A percentile compares a stretch with the other conserved stretches of the same genome.
Conservation (phyloP, 192 early-diverging fungal genomes). For the Helicostylum pulchrum region DNA sequence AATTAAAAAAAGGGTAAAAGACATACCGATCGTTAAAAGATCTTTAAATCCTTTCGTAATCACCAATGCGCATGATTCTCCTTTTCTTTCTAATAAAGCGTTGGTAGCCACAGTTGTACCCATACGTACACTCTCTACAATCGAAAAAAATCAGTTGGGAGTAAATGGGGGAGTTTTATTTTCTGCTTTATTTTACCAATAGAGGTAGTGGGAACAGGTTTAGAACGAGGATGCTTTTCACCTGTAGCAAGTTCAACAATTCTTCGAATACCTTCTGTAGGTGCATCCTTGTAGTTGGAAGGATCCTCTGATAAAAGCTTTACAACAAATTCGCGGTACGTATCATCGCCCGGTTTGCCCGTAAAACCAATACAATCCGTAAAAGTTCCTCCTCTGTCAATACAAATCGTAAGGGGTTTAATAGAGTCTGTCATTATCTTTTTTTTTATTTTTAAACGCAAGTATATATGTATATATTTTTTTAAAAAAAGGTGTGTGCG, state of each 20-base stretch:
- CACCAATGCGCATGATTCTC: conserved; percentile 83
- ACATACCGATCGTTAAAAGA: conserved; percentile 57
- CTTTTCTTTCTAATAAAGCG: conserved; percentile 81
- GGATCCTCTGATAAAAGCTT: conserved; percentile 95
- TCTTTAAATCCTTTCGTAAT: conserved; percentile 93
- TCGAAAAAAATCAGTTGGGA: not conserved
- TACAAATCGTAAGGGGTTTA: conserved; percentile 53
- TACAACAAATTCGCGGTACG: conserved; percentile 65
- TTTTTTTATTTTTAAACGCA: not conserved
- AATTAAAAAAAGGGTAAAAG: not conserved
- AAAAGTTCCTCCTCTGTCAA: conserved; percentile 96
- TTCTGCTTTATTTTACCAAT: no score
- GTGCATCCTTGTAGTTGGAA: conserved; percentile 85
- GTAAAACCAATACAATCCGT: conserved; percentile 90
- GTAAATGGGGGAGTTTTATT: no score
- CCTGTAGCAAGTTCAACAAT: conserved; percentile 82
- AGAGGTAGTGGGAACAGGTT: conserved; percentile 67
- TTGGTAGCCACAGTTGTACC: conserved; percentile 98
- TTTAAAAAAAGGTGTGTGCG: not conserved
- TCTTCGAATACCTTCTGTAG: conserved; percentile 89
- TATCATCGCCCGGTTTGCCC: conserved; percentile 48
- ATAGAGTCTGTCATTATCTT: not conserved
- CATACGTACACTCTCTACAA: conserved; percentile 70
- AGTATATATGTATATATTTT: not conserved
- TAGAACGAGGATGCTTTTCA: conserved; percentile 57